These are phyloP conservation scores for Acanthamoeba healyi DNA, from an alignment of 208 protist genomes.

Conservation along the genomic window DNA sequence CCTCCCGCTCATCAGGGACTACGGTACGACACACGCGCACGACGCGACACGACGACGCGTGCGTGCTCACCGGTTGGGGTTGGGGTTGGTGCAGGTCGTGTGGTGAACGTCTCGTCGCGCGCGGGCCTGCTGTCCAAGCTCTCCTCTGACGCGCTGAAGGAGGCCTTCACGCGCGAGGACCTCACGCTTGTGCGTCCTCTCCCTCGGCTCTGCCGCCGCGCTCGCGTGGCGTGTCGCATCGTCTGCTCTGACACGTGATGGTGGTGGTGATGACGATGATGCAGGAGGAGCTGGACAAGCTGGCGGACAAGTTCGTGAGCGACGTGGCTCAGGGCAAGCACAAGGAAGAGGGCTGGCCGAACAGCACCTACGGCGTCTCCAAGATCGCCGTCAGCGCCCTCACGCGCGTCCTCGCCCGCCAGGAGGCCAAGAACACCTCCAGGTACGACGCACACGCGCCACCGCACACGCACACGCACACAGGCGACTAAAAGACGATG, in stretches of 20 bases:
- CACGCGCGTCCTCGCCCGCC: constrained; percentile 35
- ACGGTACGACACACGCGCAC: not conserved
- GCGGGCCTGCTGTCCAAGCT: not conserved
- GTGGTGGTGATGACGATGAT: too few species aligned
- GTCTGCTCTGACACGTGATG: too few species aligned
- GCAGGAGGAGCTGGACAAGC: not conserved
- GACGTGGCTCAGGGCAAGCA: not conserved
- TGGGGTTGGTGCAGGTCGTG: too few species aligned
- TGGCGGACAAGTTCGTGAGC: constrained; percentile 41
- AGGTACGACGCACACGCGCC: not conserved
- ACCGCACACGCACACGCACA: not conserved
- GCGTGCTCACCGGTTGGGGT: too few species aligned
- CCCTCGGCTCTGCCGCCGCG: not conserved
- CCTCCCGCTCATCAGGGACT: not conserved
- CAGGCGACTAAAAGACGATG: not conserved
- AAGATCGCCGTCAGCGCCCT: constrained; percentile 39
- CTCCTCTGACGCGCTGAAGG: not conserved
- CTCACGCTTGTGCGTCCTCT: not conserved
- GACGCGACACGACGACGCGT: too few species aligned
- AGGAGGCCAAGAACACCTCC: not conserved
- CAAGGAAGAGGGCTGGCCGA: constrained; percentile 51
- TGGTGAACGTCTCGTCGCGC: constrained; percentile 8
- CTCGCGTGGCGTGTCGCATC: too few species aligned
- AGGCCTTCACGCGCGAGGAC: not conserved
- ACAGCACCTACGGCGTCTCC: constrained; percentile 19